Percentiles rank a stretch among this genome's conserved stretches.
These are phyloP conservation scores for Plasmodium coatneyi DNA, from an alignment of 169 alveolate genomes.

Conservation along the genomic window DNA sequence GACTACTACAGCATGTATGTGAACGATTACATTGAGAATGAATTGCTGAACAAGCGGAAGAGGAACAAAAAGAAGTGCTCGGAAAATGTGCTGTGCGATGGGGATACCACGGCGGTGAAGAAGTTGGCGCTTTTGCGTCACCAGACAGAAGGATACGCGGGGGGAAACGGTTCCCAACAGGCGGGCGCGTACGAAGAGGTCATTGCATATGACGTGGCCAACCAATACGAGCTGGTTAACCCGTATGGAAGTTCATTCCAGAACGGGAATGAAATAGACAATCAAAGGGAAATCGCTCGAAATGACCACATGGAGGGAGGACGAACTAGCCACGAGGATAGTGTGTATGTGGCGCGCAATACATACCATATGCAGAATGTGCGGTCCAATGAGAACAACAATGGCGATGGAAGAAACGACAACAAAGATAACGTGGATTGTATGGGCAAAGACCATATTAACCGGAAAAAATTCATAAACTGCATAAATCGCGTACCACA, in stretches of 20 bases:
- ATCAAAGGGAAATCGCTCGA: neutral
- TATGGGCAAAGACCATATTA: neutral
- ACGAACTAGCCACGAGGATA: neutral
- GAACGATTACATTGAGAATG: constrained; percentile 41
- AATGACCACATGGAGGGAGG: neutral
- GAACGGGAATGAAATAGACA: neutral
- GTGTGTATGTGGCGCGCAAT: neutral
- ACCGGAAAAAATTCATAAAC: neutral
- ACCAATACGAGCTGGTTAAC: neutral
- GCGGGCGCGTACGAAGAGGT: neutral
- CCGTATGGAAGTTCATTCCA: neutral
- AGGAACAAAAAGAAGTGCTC: neutral
- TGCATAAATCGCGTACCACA: neutral
- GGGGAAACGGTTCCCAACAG: neutral
- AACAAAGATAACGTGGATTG: neutral
- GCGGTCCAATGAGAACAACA: neutral
- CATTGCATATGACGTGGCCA: neutral
- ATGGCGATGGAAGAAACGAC: neutral
- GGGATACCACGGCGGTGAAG: neutral
- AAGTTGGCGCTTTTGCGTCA: neutral
- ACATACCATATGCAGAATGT: neutral
- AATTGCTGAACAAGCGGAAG: constrained; percentile 22
- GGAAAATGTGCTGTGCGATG: neutral
- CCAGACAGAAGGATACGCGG: neutral
- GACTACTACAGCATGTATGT: constrained; percentile 60